Evolutionary conservation across 495 filamentous ascomycete genomes (phyloP), one percentile per base, ranked within the genome.

Genomic region (Neurospora tetrasperma): DNA sequence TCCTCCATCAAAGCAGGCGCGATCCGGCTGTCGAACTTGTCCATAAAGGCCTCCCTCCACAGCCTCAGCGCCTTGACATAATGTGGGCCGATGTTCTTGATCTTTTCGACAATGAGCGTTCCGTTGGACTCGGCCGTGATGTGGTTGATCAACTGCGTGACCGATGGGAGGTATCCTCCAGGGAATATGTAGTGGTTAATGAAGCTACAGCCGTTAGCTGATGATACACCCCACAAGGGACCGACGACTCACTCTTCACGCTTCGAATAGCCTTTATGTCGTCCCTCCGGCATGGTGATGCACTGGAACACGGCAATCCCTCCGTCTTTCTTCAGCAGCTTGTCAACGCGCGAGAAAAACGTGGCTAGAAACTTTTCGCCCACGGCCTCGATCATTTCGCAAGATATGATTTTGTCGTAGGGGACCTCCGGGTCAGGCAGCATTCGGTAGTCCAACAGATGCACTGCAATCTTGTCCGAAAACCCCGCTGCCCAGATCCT

Each of bases 321-420:
- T 4, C 88, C 87, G 0, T 89, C 84, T 18, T 77, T 80, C 79
- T 93, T 92, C 59, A 93, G 76, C 69, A 92, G 75, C 70, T 79
- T 78, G 74, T 90, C 82, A 11, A 93, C 82, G 73, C 85, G 82
- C n/a, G 78, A 79, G 74, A 91, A 91, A 71, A 89, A 93, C 4
- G 82, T 88, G 18, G 86, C 82, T 35, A 93, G 76, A 74, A 86
- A 92, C 75, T 91, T 87, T 62, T 82, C 77, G 10, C 91, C 90
- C 8, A 93, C 91, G 7, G 90, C 90, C 79, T 93, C 90, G 40
- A 93, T 79, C 91, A 93, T 93, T 78, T 93, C 91, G 73, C 92
- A 90, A 9, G 87, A 90, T 16, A 92, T 83, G 16, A 93, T 80
- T 76, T 91, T 91, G 76, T 93, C 91, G 73, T 88, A 94, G 38